These are phyloP conservation scores for Forsythia viridissima DNA, from an alignment of 257 asterid genomes.

Conservation along the genomic window DNA sequence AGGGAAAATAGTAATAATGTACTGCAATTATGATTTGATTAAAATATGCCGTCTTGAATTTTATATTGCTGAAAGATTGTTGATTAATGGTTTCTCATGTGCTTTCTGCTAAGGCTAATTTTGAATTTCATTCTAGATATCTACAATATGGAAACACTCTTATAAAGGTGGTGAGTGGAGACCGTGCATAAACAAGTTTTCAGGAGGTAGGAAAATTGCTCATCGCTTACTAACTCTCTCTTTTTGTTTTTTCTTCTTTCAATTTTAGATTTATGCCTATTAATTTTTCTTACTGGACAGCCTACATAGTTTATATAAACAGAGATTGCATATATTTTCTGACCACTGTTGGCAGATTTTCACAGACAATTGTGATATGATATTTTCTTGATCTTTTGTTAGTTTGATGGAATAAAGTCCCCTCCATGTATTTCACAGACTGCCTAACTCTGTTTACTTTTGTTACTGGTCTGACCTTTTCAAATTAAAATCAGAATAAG, in stretches of 20 bases:
- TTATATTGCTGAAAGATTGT: slow-evolving; percentile 6
- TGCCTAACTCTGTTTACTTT: not conserved
- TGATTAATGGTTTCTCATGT: slow-evolving; percentile 15
- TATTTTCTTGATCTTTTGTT: not conserved
- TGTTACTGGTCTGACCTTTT: not conserved
- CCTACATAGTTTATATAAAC: slow-evolving; percentile 12
- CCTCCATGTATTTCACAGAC: not conserved
- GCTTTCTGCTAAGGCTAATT: slow-evolving; percentile 25
- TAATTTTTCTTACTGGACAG: slow-evolving; percentile 14
- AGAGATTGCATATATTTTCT: not conserved
- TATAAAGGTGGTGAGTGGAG: slow-evolving; percentile 88
- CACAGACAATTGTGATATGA: not conserved
- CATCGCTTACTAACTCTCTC: slow-evolving; percentile 3
- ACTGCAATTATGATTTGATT: slow-evolving; percentile 8
- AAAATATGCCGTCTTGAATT: slow-evolving; percentile 1
- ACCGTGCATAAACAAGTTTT: slow-evolving; percentile 78
- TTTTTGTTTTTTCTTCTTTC: not conserved
- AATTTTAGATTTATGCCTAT: not conserved
- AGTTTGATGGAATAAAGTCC: not conserved
- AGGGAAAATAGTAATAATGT: not conserved
- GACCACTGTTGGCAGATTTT: not conserved
- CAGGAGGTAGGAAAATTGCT: slow-evolving; percentile 55
- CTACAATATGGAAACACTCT: slow-evolving; percentile 90
- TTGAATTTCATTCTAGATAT: slow-evolving; percentile 53
- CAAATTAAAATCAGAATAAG: not conserved